Conservation (phyloP, 2,329 filamentous ascomycete genomes). For the Lasiodiplodia gonubiensis region DNA sequence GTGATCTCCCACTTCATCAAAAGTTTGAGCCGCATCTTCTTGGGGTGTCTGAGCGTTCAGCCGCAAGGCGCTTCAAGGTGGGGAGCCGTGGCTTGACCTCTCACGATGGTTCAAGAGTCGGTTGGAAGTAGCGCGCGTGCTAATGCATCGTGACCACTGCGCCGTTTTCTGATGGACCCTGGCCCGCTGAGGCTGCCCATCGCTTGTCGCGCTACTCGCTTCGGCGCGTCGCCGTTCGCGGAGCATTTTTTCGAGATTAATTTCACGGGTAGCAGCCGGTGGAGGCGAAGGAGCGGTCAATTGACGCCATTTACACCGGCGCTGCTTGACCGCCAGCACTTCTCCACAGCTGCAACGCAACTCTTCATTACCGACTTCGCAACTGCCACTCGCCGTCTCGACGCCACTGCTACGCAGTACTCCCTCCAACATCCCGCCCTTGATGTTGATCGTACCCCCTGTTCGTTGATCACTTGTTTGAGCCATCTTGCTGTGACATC, state of each 20-base stretch:
- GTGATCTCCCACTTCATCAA: slow-evolving; percentile 13
- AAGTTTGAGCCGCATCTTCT: background rate
- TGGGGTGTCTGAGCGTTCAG: slow-evolving; percentile 7
- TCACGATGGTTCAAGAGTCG: background rate
- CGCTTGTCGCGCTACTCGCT: slow-evolving; percentile 13
- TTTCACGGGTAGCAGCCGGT: slow-evolving; percentile 9
- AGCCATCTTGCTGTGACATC: slow-evolving; percentile 13
- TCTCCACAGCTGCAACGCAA: background rate
- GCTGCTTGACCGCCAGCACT: background rate
- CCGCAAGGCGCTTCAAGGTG: background rate
- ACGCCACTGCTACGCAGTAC: background rate
- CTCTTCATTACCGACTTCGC: slow-evolving; percentile 2
- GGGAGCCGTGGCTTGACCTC: slow-evolving; percentile 2
- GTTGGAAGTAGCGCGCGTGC: slow-evolving; percentile 2
- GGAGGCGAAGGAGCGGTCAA: slow-evolving; percentile 21
- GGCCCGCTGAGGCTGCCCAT: slow-evolving; percentile 14
- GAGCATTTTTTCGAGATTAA: slow-evolving; percentile 9
- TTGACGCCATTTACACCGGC: slow-evolving; percentile 4
- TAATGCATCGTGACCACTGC: background rate
- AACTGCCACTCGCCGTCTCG: background rate
- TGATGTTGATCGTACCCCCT: slow-evolving; percentile 7
- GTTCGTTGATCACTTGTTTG: slow-evolving; percentile 15
- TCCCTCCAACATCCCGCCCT: background rate
- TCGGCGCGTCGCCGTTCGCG: slow-evolving; percentile 2
- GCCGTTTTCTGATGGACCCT: slow-evolving; percentile 22